Evolutionary conservation across 345 rosid genomes (phyloP), one percentile per base, ranked within the genome.

Genomic region (Euphorbia pulcherrima): DNA sequence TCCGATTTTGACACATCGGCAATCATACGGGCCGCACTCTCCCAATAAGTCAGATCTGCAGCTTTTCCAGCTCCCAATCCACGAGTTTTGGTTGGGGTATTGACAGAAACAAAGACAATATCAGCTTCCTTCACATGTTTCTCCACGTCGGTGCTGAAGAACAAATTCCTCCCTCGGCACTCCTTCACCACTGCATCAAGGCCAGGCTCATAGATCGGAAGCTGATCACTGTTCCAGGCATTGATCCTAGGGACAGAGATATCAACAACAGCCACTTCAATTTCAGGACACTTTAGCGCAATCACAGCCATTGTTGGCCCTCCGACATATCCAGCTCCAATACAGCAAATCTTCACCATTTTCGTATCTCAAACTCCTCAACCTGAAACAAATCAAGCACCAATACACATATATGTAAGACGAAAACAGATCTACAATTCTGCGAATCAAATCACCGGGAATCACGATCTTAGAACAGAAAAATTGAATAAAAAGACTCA

Each of bases 41-140:
- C 97, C 97, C 97, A 91, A 78, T 91, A 91, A 24, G 97, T 90
- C 74, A 90, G 87, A 71, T 90, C 97, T 8, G 97, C 97, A 68
- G 97, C 97, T 74, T 91, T 91, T 14, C 97, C 97, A 52, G 97
- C 97, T 65, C 97, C 97, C 44, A 91, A 91, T 71, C 97, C 97
- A 30, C 81, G 83, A 16, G 97, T 89, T 74, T 91, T 91, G 41
- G 97, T 91, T 0, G 97, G 97, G 56, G 97, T 91, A 79, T 90
- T 90, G 67, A 90, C 97, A 1, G 97, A 90, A 54, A 90, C 97
- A 68, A 90, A 90, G 64, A 91, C 96, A 33, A 91, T 91, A 72
- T 91, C 87, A 55, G 97, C 96, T 77, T 91, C 93, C 0, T 73
- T 62, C 1, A 91, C 92, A 55, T 91, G 96, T 64, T 83, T 91